These are phyloP conservation scores for Phlyctochytrium arcticum DNA, from an alignment of 192 early-diverging fungal genomes.

Conservation along the genomic window DNA sequence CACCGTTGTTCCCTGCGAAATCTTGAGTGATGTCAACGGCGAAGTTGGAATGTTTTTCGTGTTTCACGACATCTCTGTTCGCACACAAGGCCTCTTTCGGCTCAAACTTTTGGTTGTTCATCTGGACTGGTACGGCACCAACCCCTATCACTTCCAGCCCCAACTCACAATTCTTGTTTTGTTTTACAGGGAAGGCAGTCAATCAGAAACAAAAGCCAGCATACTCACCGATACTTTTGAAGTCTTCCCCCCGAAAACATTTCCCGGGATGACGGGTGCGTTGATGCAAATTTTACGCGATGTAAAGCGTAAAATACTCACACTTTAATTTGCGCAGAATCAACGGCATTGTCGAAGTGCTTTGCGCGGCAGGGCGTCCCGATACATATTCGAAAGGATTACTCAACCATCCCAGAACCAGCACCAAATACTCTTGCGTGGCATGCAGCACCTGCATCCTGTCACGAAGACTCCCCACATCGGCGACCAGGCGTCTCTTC, in stretches of 20 bases:
- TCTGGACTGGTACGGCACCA: constrained; percentile 22
- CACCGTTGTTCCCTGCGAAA: constrained; percentile 23
- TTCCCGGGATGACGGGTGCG: constrained; percentile 39
- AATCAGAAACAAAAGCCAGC: constrained; percentile 16
- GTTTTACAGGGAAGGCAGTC: neutral
- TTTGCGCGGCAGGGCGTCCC: constrained; percentile 39
- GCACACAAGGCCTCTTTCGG: constrained; percentile 26
- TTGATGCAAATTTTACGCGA: neutral
- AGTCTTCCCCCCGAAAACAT: constrained; percentile 37
- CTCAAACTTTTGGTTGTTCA: constrained; percentile 39
- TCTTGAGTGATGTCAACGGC: constrained; percentile 25
- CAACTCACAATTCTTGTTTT: constrained; percentile 9
- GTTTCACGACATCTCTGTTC: constrained; percentile 34
- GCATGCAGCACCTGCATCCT: too few species aligned
- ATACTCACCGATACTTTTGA: constrained; percentile 26
- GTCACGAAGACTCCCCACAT: too few species aligned
- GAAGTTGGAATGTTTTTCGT: constrained; percentile 30
- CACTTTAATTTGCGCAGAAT: too few species aligned
- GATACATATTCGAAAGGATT: constrained; percentile 33
- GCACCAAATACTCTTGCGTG: too few species aligned
- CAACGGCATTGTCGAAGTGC: constrained; percentile 35
- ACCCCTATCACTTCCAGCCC: neutral
- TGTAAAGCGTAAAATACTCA: too few species aligned
- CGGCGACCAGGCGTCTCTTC: too few species aligned
- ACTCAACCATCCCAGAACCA: neutral